Evolutionary conservation across 192 early-diverging fungal species (phyloP).

Genomic region (Backusella liffmaniae): DNA sequence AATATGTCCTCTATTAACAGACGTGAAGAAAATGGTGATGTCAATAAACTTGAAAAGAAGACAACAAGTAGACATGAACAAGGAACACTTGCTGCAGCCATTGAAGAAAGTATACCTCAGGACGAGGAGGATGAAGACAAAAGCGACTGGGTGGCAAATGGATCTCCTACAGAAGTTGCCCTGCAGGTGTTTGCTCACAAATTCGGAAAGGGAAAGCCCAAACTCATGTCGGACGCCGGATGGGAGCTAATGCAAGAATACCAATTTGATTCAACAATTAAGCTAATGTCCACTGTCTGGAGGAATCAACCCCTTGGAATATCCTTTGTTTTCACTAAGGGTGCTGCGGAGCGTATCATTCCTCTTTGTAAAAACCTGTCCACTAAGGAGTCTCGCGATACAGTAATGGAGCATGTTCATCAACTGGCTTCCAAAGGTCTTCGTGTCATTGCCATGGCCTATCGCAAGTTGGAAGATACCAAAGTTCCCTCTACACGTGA

Average conservation of each 20-base stretch:
- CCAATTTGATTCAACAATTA: conserved; percentile 73
- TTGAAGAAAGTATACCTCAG: neutral
- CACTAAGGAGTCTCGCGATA: conserved; percentile 29
- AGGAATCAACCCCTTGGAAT: conserved; percentile 10
- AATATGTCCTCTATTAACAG: conserved; percentile 73
- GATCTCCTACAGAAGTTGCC: conserved; percentile 94
- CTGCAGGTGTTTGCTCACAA: conserved; percentile 86
- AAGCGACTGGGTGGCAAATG: conserved; percentile 74
- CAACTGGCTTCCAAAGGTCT: conserved; percentile 72
- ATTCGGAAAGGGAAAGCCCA: conserved; percentile 68
- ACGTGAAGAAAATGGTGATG: neutral
- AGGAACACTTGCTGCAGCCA: neutral
- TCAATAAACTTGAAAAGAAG: neutral
- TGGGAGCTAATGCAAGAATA: conserved; percentile 60
- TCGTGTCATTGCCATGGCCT: conserved; percentile 87
- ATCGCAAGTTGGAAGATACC: conserved; percentile 38
- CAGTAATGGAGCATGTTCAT: conserved; percentile 57
- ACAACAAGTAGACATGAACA: neutral
- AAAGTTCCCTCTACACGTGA: neutral
- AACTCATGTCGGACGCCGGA: conserved; percentile 41
- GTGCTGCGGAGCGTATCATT: conserved; percentile 87
- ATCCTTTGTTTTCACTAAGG: conserved; percentile 74
- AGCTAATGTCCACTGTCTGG: conserved; percentile 89
- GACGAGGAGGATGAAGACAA: neutral
- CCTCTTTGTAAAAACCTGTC: conserved; percentile 57